Evolutionary conservation across 805 yeast genomes (phyloP).

Genomic region (Candida loeiensis): DNA sequence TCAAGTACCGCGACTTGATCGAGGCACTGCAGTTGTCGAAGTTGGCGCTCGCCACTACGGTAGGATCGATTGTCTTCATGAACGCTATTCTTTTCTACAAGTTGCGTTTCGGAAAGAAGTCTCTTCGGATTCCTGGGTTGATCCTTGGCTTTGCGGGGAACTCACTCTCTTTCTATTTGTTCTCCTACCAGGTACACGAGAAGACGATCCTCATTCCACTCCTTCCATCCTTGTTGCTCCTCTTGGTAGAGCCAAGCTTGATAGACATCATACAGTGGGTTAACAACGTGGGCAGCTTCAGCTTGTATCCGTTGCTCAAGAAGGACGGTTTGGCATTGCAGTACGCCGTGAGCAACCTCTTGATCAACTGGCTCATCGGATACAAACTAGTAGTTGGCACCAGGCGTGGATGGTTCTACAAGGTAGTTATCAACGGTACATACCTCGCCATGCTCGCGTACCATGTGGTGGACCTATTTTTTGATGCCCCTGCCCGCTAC

Average conservation of each 20-base stretch:
- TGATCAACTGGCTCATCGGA: constrained; percentile 76
- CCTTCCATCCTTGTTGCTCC: constrained; percentile 74
- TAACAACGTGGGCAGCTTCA: constrained; percentile 76
- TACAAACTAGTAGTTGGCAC: constrained; percentile 13
- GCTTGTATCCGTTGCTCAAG: constrained; percentile 76
- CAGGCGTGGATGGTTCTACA: constrained; percentile 22
- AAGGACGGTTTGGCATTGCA: constrained; percentile 75
- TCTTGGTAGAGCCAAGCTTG: constrained; percentile 50
- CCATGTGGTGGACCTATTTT: constrained; percentile 51
- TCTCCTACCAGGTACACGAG: constrained; percentile 95
- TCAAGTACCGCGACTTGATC: constrained; percentile 64
- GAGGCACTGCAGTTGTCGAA: constrained; percentile 55
- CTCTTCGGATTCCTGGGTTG: constrained; percentile 18
- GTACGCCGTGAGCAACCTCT: constrained; percentile 54
- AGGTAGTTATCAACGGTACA: constrained; percentile 22
- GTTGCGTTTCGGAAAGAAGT: constrained; percentile 8
- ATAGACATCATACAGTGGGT: constrained; percentile 84
- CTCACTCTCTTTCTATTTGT: constrained; percentile 83
- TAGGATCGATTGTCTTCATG: constrained; percentile 31
- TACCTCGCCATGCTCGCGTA: constrained; percentile 45
- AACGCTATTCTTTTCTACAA: constrained; percentile 12
- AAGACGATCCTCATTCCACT: constrained; percentile 86
- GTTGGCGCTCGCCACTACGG: constrained; percentile 52
- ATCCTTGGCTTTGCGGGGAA: constrained; percentile 75
- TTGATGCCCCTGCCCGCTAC: constrained; percentile 53